Evolutionary conservation across 768 basidiomycete species (phyloP).

Genomic region (Naganishia friedmannii): DNA sequence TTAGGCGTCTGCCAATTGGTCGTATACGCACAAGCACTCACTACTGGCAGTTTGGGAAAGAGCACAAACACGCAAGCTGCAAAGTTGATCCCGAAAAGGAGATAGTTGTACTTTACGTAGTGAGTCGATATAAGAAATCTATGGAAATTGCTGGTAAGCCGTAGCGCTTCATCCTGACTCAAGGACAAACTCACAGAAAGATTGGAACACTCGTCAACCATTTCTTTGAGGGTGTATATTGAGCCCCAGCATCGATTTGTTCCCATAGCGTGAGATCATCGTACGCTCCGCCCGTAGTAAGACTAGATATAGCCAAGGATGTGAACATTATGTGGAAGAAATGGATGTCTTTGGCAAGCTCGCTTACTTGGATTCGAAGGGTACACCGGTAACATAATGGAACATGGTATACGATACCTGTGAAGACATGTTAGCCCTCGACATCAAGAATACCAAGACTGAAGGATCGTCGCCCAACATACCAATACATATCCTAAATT

Average conservation of each 20-base stretch:
- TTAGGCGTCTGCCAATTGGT: neutral
- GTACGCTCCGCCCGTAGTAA: conserved; percentile 73
- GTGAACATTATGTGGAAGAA: conserved; percentile 35
- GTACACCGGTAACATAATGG: conserved; percentile 95
- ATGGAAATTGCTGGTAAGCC: neutral
- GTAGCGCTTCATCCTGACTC: neutral
- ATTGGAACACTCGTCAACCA: conserved; percentile 90
- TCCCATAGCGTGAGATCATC: conserved; percentile 98
- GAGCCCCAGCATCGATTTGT: conserved; percentile 97
- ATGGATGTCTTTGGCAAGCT: neutral
- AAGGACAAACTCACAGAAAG: conserved; percentile 63
- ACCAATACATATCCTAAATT: conserved; percentile 88
- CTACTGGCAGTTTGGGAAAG: conserved; percentile 93
- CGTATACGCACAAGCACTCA: conserved; percentile 50
- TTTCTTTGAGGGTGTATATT: conserved; percentile 97
- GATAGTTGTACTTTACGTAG: conserved; percentile 94
- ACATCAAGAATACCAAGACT: neutral
- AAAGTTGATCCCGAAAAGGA: conserved; percentile 87
- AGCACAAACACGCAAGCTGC: conserved; percentile 71
- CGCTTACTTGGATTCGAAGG: conserved; percentile 66
- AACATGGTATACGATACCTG: conserved; percentile 98
- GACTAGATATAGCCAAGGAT: conserved; percentile 44
- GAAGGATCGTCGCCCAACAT: conserved; percentile 50
- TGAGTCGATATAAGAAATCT: conserved; percentile 97
- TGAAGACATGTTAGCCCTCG: neutral